A percentile compares a stretch with the other conserved stretches of the same genome.
Evolutionary conservation across 345 rosid species (phyloP).

Genomic region (Physaria fendleri): DNA sequence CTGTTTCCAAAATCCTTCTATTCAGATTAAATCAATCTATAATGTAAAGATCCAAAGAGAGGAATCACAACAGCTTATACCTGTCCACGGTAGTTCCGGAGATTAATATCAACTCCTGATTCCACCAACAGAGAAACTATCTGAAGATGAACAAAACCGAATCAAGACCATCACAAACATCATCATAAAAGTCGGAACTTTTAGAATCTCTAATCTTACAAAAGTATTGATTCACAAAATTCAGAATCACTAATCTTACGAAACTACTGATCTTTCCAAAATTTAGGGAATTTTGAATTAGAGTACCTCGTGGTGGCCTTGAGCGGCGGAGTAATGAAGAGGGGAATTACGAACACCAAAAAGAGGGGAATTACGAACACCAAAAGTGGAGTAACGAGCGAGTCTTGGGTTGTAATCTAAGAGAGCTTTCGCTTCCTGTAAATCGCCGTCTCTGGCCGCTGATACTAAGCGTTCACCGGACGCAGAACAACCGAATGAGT

Average conservation of each 20-base stretch:
- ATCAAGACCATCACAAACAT: slow-evolving; percentile 4
- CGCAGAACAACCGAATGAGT: slow-evolving; percentile 96
- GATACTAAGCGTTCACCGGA: slow-evolving; percentile 98
- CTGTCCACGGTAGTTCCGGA: slow-evolving; percentile 98
- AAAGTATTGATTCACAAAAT: background rate
- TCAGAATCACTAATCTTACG: background rate
- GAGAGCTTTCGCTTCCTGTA: slow-evolving; percentile 92
- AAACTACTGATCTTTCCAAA: background rate
- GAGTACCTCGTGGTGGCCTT: slow-evolving; percentile 92
- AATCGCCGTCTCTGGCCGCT: slow-evolving; percentile 96
- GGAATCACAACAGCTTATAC: slow-evolving; percentile 28
- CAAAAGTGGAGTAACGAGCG: slow-evolving; percentile 85
- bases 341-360: slow-evolving; percentile 96
- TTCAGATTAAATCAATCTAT: background rate
- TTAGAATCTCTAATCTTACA: background rate
- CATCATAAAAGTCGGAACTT: background rate
- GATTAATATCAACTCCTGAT: slow-evolving; percentile 96
- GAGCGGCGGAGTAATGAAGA: slow-evolving; percentile 96
- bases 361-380: slow-evolving; percentile 91
- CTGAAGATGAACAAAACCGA: slow-evolving; percentile 33
- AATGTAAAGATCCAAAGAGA: background rate
- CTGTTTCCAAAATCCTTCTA: slow-evolving; percentile 32
- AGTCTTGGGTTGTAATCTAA: slow-evolving; percentile 92
- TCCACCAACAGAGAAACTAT: slow-evolving; percentile 88
- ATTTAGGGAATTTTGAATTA: background rate